Base-by-base conservation (phyloP, 345 rosid genomes). In the Acer campestre region DNA sequence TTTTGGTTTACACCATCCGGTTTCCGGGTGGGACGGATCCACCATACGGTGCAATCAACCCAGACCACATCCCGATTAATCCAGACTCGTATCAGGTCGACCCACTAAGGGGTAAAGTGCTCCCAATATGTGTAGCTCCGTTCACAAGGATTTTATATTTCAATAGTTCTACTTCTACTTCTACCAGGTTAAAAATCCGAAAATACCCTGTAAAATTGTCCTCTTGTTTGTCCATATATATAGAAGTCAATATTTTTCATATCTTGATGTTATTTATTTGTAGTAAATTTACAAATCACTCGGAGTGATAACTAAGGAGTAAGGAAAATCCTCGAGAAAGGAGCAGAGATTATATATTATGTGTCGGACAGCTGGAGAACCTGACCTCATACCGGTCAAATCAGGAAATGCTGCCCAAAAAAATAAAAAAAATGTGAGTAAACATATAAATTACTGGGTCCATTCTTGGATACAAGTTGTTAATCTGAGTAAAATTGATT, bases 331-430 rank as follows among this genome's bases (percentile, higher is more conserved):
- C 46, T 53, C 63, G 18, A 70, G 44, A 70, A 29, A 17, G 74
- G 48, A 31, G 74, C 27, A 51, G 3, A 51, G 29, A 2, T 68
- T 11, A 11, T 5, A 20, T 10, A 17, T 7, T 64, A 2, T n/a
- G 51, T n/a, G 38, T 11, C 12, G 23, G 67, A 64, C 67, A 29
- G 76, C 55, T 73, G 55, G 69, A 73, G 10, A 17, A 27, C 68
- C 68, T 73, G n/a, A 17, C 44, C 38, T 25, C 77, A 48, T 18
- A 29, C 77, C 61, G 69, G 69, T 46, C 69, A 74, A 62, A 27
- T 27, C 69, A 61, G 69, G 46, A 9, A 2, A 10, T 27, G 59
- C 46, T 5, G 12, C 22, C 10, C 14, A 42, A 22, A 61, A 61
- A 73, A 8, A 61, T 35, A 35, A 35, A 35, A 35, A 35, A 35